Conservation (phyloP, 1,139 yeast species). For the Entelexis sorbosivorans region DNA sequence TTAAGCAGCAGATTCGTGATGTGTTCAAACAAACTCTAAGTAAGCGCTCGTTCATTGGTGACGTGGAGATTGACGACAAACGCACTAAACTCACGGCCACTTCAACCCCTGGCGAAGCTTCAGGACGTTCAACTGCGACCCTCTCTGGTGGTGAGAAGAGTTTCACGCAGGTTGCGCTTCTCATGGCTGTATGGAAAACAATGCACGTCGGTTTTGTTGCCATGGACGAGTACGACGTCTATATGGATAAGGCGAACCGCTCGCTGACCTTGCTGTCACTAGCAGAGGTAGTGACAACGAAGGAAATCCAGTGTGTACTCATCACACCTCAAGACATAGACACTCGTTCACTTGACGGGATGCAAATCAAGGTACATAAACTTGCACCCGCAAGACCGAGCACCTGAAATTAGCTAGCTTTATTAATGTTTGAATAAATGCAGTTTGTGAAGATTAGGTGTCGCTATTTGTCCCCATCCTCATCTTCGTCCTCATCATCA, state of each 20-base stretch:
- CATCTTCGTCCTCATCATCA: constrained; percentile 28
- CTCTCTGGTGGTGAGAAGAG: constrained; percentile 96
- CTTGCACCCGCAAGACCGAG: constrained; percentile 5
- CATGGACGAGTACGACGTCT: constrained; percentile 93
- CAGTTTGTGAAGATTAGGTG: no score
- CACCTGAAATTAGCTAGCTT: background rate
- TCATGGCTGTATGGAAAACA: constrained; percentile 84
- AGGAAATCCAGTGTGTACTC: constrained; percentile 74
- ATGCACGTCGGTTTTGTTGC: constrained; percentile 85
- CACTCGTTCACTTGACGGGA: constrained; percentile 38
- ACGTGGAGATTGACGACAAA: constrained; percentile 49
- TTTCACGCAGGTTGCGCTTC: constrained; percentile 77
- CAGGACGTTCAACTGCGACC: constrained; percentile 31
- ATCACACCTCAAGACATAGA: constrained; percentile 93
- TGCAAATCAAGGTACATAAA: constrained; percentile 28
- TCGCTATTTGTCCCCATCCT: background rate
- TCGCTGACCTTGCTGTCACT: constrained; percentile 67
- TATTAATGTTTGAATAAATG: no score
- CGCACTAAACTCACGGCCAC: constrained; percentile 31
- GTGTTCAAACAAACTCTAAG: constrained; percentile 26
- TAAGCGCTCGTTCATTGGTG: constrained; percentile 64
- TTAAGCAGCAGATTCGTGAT: constrained; percentile 9
- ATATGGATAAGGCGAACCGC: constrained; percentile 91
- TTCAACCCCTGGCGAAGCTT: constrained; percentile 37
- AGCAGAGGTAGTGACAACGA: constrained; percentile 51